Evolutionary conservation across 805 yeast species (phyloP), one percentile per base, ranked within the genome.

Genomic region (Saturnispora besseyi): DNA sequence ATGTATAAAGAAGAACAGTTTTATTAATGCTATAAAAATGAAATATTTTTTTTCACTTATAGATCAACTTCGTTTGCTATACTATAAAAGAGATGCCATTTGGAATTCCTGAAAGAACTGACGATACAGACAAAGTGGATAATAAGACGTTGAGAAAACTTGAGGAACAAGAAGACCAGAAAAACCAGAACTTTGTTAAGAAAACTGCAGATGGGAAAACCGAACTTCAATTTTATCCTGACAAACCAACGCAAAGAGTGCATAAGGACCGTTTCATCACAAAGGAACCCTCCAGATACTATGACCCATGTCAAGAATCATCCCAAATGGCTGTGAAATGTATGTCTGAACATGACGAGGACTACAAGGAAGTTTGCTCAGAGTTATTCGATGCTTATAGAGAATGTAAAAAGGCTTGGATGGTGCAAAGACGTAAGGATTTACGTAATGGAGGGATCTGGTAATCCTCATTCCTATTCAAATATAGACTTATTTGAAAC

Each of bases 261-360:
- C 90, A 87, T 62, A 81, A 81, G 60, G 76, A 76, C 54, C 72
- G 79, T 51, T 89, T 89, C 72, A 72, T 80, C 1, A 68, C 78
- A 15, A 90, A 91, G 59, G 90, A 78, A 32, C 84, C 95, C 3
- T 82, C 95, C 6, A 79, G 84, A 62, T 93, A 75, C 65, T 91
- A 84, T 60, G 97, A 91, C 62, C 99, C 99, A 0, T 91, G 99
- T 66, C 84, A 82, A 44, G 93, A 89, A 60, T 82, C 93, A 34
- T 76, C 96, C 9, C 82, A 81, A 62, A 91, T 95, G 81, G 86
- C 96, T 41, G 71, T 89, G 56, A 78, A 77, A 55, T 91, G 99
- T 60, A 71, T 91, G 64, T 91, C 87, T 58, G 66, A 84, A 45
- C 87, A 90, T 61, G 75, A 82, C 57, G 82, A 78, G 71, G 87